phyloP scores from a whole-genome alignment of 169 alveolate species.

The Sarcocystis neurona region DNA sequence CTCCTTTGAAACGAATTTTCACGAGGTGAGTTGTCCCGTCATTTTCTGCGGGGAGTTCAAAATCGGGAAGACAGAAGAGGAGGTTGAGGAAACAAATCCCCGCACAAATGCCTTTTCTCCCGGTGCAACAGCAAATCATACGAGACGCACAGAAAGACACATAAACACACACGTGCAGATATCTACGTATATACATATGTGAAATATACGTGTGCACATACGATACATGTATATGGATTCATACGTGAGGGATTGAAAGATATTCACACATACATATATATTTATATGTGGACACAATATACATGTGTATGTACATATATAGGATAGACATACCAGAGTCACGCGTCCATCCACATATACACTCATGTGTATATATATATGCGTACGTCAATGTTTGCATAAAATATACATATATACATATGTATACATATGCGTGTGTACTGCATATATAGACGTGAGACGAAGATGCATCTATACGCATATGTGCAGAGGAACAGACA shows the following conservation, averaged over 20 bases:
- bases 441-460: neutral
- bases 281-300: no score
- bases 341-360: neutral
- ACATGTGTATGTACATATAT: neutral
- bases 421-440: neutral
- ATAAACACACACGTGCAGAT: neutral
- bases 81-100: constrained; percentile 38
- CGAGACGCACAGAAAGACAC: neutral
- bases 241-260: neutral
- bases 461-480: neutral
- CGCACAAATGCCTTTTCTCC: neutral
- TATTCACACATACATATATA: no score
- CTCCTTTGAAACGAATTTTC: no score
- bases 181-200: neutral
- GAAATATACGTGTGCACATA: neutral
- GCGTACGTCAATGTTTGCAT: no score
- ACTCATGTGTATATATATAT: neutral
- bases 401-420: neutral
- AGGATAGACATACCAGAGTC: neutral
- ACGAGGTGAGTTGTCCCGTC: neutral
- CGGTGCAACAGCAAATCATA: neutral
- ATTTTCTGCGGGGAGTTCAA: constrained; percentile 1
- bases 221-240: neutral
- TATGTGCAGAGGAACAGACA: neutral
- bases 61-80: constrained; percentile 48